Percentiles rank a stretch among this genome's conserved stretches.
phyloP scores from a whole-genome alignment of 1,284 basidiomycete genomes.

The Sporisorium iseilematis-ciliati region DNA sequence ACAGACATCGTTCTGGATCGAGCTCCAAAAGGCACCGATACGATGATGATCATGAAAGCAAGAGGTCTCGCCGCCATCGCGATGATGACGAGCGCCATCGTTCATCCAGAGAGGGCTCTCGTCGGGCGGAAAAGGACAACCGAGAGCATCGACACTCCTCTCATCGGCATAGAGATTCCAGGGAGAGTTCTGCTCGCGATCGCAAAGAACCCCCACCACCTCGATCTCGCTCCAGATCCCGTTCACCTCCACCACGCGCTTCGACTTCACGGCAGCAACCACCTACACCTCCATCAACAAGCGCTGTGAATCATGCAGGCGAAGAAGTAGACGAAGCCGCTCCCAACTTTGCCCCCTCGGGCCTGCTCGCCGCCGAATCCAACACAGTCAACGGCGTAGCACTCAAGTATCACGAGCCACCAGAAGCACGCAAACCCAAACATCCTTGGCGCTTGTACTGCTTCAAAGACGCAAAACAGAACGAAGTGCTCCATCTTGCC shows the following conservation, averaged over 20 bases:
- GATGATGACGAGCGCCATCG: slow-evolving; percentile 5
- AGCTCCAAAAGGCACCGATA: slow-evolving; percentile 16
- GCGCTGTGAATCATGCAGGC: neutral
- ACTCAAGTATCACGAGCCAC: slow-evolving; percentile 98
- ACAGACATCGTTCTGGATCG: neutral
- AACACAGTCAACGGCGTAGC: slow-evolving; percentile 82
- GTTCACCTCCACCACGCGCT: slow-evolving; percentile 9
- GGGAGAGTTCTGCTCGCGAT: slow-evolving; percentile 12
- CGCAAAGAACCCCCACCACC: neutral
- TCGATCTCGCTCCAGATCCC: slow-evolving; percentile 14
- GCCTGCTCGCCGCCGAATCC: slow-evolving; percentile 85
- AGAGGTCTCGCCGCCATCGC: slow-evolving; percentile 9
- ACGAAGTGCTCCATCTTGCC: slow-evolving; percentile 69
- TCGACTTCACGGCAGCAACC: neutral
- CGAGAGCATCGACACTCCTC: slow-evolving; percentile 1
- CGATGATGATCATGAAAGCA: slow-evolving; percentile 9
- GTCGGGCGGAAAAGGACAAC: neutral
- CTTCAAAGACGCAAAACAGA: slow-evolving; percentile 92
- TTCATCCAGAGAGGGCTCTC: slow-evolving; percentile 7
- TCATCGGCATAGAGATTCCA: slow-evolving; percentile 3
- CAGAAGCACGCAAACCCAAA: slow-evolving; percentile 91
- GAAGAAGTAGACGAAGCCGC: slow-evolving; percentile 68
- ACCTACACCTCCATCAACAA: neutral
- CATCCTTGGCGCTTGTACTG: slow-evolving; percentile 94
- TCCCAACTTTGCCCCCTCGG: slow-evolving; percentile 89